Evolutionary conservation across 1,284 basidiomycete genomes (phyloP).

Genomic region (Papiliotrema nemorosa): DNA sequence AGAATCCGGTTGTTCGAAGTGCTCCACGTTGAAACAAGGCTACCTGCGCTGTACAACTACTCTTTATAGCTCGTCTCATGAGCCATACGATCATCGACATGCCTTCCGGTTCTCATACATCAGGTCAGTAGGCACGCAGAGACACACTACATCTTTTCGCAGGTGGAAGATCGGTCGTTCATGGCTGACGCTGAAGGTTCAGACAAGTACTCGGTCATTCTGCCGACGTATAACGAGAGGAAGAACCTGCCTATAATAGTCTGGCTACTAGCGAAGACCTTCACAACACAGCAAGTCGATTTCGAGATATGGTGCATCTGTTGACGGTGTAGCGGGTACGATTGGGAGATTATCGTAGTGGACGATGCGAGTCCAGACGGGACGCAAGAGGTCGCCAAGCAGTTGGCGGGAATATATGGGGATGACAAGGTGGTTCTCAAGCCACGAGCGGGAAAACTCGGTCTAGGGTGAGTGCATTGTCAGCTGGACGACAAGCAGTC

Average conservation of each 20-base stretch:
- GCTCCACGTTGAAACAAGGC: not conserved
- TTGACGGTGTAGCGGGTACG: conserved; percentile 50
- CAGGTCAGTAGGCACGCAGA: too few relatives aligned
- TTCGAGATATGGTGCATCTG: too few relatives aligned
- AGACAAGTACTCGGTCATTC: conserved; percentile 76
- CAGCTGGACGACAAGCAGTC: not conserved
- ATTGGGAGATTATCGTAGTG: conserved; percentile 84
- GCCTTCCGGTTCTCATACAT: conserved; percentile 11
- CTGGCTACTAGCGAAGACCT: conserved; percentile 73
- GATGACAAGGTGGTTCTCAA: conserved; percentile 78
- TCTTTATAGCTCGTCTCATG: conserved; percentile 1
- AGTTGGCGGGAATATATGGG: conserved; percentile 73
- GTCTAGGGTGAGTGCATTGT: conserved; percentile 63
- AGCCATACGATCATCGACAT: conserved; percentile 26
- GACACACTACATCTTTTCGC: not conserved
- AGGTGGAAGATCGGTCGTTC: too few relatives aligned
- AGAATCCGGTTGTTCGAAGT: too few relatives aligned
- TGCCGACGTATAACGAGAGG: conserved; percentile 90
- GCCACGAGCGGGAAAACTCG: conserved; percentile 82
- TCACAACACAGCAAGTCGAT: conserved; percentile 64
- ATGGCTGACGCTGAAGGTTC: conserved; percentile 13
- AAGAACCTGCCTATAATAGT: conserved; percentile 84
- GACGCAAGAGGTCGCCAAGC: conserved; percentile 77
- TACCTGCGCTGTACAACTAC: not conserved
- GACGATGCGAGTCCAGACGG: conserved; percentile 90